phyloP scores from a whole-genome alignment of 495 filamentous ascomycete species.

The Baudoinia panamericana region DNA sequence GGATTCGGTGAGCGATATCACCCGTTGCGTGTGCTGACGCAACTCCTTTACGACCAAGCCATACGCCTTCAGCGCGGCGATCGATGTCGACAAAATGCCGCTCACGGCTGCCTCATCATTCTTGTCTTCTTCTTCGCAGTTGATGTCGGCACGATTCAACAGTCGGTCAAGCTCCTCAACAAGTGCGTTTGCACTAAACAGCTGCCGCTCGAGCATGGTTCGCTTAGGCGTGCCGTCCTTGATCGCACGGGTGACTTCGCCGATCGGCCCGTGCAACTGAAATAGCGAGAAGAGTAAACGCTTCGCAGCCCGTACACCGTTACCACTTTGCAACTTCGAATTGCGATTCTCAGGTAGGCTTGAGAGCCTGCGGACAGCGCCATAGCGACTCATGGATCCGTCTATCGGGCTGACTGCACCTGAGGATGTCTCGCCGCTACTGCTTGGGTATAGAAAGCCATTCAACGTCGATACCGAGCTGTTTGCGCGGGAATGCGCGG shows the following conservation, averaged over 20 bases:
- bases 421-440: conserved; percentile 21
- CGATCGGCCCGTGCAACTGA: conserved; percentile 62
- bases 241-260: conserved; percentile 42
- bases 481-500: conserved; percentile 5
- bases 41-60: conserved; percentile 8
- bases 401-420: conserved; percentile 30
- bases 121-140: conserved; percentile 1
- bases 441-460: conserved; percentile 3
- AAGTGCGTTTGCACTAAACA: conserved; percentile 67
- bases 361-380: conserved; percentile 59
- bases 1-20: background rate
- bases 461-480: conserved; percentile 15
- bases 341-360: conserved; percentile 66
- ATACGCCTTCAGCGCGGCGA: conserved; percentile 9
- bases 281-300: conserved; percentile 78
- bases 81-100: background rate
- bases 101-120: background rate
- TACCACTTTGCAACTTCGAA: conserved; percentile 38
- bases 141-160: conserved; percentile 1
- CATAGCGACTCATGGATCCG: conserved; percentile 27
- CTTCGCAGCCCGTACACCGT: conserved; percentile 66
- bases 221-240: conserved; percentile 53
- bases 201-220: conserved; percentile 62
- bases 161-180: conserved; percentile 17
- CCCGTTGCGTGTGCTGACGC: conserved; percentile 1